Evolutionary conservation across 2,329 filamentous ascomycete genomes (phyloP).

Genomic region (Colletotrichum salicis): DNA sequence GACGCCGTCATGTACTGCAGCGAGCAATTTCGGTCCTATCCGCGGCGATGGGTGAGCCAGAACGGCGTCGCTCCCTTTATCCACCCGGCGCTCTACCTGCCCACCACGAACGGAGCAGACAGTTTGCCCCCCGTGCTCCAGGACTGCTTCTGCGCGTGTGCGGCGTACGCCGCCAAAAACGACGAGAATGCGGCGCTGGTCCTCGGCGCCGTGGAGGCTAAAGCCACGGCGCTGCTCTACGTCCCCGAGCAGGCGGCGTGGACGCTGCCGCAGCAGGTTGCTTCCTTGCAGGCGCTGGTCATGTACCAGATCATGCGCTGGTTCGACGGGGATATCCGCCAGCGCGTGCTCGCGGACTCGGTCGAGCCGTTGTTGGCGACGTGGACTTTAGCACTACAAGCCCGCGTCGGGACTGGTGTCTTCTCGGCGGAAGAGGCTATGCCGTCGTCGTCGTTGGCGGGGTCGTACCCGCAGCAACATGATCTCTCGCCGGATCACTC

Average conservation of each 20-base stretch:
- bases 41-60: conserved; percentile 40
- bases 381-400: conserved; percentile 36
- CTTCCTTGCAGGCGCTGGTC: conserved; percentile 38
- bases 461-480: conserved; percentile 23
- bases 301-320: conserved; percentile 41
- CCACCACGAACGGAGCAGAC: conserved; percentile 31
- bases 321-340: conserved; percentile 39
- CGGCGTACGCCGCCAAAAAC: conserved; percentile 41
- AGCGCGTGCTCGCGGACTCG: conserved; percentile 38
- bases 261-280: conserved; percentile 37
- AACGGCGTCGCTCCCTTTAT: conserved; percentile 42
- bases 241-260: conserved; percentile 34
- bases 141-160: conserved; percentile 43
- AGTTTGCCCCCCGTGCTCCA: conserved; percentile 41
- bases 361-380: conserved; percentile 34
- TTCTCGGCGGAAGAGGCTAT: conserved; percentile 28
- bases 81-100: conserved; percentile 41
- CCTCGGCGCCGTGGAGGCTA: conserved; percentile 40
- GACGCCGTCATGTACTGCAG: conserved; percentile 35
- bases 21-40: conserved; percentile 38
- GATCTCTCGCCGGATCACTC: conserved; percentile 26
- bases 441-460: conserved; percentile 6
- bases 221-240: conserved; percentile 37
- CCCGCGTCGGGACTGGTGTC: conserved; percentile 30
- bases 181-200: conserved; percentile 39